Evolutionary conservation across 1,284 basidiomycete species (phyloP).

Genomic region (Coriolopsis trogii): DNA sequence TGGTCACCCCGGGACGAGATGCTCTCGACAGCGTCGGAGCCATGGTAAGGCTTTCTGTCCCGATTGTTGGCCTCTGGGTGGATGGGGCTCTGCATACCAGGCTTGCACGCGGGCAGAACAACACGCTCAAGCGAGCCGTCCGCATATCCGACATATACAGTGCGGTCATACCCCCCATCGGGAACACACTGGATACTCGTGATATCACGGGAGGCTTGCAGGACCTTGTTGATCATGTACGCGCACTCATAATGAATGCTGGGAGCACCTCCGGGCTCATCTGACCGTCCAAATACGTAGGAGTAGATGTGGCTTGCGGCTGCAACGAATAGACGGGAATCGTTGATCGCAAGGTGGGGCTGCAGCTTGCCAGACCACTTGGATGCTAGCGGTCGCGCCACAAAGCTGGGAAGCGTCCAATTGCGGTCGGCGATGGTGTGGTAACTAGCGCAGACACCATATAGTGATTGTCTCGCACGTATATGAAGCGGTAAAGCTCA

Average conservation of each 20-base stretch:
- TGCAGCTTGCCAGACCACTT: constrained; percentile 63
- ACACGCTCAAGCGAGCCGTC: constrained; percentile 60
- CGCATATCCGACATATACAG: constrained; percentile 61
- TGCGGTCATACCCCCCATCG: constrained; percentile 50
- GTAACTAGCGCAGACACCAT: no score
- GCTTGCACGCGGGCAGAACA: constrained; percentile 36
- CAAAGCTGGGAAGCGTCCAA: constrained; percentile 56
- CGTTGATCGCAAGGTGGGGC: constrained; percentile 60
- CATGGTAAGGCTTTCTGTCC: constrained; percentile 37
- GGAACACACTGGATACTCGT: constrained; percentile 51
- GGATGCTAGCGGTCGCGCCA: constrained; percentile 68
- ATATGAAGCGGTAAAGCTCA: constrained; percentile 23
- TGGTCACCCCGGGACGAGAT: constrained; percentile 48
- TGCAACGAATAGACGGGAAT: constrained; percentile 61
- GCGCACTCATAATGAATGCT: constrained; percentile 52
- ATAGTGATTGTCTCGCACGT: no score
- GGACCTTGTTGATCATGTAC: constrained; percentile 42
- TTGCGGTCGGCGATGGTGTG: constrained; percentile 54
- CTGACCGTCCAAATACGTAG: constrained; percentile 51
- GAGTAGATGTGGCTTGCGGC: constrained; percentile 62
- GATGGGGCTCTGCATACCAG: constrained; percentile 21
- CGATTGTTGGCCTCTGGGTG: constrained; percentile 22
- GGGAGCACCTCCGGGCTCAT: constrained; percentile 38
- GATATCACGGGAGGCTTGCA: constrained; percentile 51
- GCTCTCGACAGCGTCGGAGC: constrained; percentile 54